Conservation (phyloP, 768 basidiomycete genomes). For the Podaxis carcinomalis region DNA sequence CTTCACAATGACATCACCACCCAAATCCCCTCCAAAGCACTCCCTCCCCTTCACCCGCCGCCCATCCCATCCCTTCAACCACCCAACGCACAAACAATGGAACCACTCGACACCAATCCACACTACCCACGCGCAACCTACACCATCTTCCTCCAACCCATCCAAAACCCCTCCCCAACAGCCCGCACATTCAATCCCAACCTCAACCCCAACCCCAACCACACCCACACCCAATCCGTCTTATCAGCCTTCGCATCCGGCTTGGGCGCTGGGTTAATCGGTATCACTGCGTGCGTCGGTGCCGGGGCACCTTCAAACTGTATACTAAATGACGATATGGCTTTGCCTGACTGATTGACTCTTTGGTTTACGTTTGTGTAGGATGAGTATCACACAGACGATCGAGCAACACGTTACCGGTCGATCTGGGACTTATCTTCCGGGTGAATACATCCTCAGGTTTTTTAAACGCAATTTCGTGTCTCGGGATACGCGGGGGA, state of each 20-base stretch:
- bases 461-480: background rate
- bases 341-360: no score
- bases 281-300: slow-evolving; percentile 1
- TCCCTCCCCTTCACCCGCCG: background rate
- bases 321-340: background rate
- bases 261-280: background rate
- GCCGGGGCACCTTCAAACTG: background rate
- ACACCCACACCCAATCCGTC: background rate
- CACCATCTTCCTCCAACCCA: slow-evolving; percentile 5
- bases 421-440: background rate
- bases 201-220: background rate
- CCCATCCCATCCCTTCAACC: background rate
- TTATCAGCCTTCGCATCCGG: background rate
- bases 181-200: slow-evolving; percentile 1
- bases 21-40: background rate
- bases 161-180: background rate
- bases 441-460: background rate
- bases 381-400: slow-evolving; percentile 5
- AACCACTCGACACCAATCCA: background rate
- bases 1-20: background rate
- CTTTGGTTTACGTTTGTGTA: background rate
- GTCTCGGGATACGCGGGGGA: no score
- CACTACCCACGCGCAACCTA: slow-evolving; percentile 1
- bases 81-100: background rate
- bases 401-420: slow-evolving; percentile 4